Base-by-base conservation (phyloP, 305 asterid genomes). In the Lippia alba region DNA sequence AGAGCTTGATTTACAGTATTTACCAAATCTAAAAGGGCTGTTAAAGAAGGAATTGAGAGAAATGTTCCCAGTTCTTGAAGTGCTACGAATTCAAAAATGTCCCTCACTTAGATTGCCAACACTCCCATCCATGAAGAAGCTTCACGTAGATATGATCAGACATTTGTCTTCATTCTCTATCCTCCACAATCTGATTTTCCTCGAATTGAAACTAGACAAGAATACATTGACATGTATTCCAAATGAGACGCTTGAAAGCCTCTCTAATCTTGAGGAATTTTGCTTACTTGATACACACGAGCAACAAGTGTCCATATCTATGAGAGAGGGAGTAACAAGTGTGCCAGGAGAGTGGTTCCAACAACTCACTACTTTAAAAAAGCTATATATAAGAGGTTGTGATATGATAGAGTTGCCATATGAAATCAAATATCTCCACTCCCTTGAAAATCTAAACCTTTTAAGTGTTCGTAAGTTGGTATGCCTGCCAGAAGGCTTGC, bases 31-130 rank as follows among this genome's bases (percentile, higher is more conserved):
- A 45, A 58, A 39, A 46, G 67, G 66, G 11, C 12, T 72, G 24
- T 72, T 24, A 5, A 61, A 54, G 65, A 66, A 60, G 40, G 45
- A 63, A 55, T 19, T 12, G 1, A 17, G 55, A 9, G 48, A 77
- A 14, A 41, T 51, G 5, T 73, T 72, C 54, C 74, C 75, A 7
- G 44, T 58, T 49, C 80, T 79, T 19, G 30, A 5, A 44, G 0
- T 5, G 0, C 64, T 79, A 14, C 0, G 0, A 8, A 53, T 74
- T 11, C 0, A 12, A 4, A 8, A 24, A 7, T 71, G 77, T 60
- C 19, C 75, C 61, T 70, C 61, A 34, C 41, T 61, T n/a, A 56
- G 15, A 44, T 19, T 74, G 40, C 62, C 73, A 44, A 36, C 17
- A n/a, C 14, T 66, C 63, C 17, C 71, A 45, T 62, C 74, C 56